Evolutionary conservation across 73 alveolate genomes (phyloP), one percentile per base, ranked within the genome.

Genomic region (Paramecium tetraurelia): DNA sequence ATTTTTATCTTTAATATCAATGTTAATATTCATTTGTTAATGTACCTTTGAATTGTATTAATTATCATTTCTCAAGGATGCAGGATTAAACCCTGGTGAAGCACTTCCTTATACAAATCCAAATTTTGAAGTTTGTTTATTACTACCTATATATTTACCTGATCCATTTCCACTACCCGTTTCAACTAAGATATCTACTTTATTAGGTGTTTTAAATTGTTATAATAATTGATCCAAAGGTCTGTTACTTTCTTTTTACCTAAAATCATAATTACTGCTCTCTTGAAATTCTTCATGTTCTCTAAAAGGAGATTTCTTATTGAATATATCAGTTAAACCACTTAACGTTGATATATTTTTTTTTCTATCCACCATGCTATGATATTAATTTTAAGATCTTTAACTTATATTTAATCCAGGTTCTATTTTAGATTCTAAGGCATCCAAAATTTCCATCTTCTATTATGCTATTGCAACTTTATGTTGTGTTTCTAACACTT

Each of bases 1-100:
- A 46, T 80, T 80, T 24, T 31, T 21, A 80, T 80, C 90, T 24
- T 80, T 80, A 9, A 41, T 21, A 22, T 80, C 90, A 21, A 80
- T 24, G 14, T 80, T 31, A 4, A 80, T 18, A 80, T 80, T 80
- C 90, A 80, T 80, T 80, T 40, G 18, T 20, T 41, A 46, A 3
- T 43, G 29, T 1, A 80, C 76, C 27, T 80, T 80, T 9, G 90
- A 80, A 80, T 80, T 80, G 20, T 24, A 22, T 20, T 35, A 72
- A 18, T 22, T 35, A 36, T 80, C 58, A 14, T 40, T 18, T 27
- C 46, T 80, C 5, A 31, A 63, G 4, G 8, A 1, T 33, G 53
- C 7, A 35, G 57, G 33, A 36, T 29, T 72, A 33, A 72, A 72
- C 16, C 86, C 68, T 1, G 86, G 86, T 36, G 59, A 36, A 16